phyloP scores from a whole-genome alignment of 441 rosid species.

The Eutrema salsugineum region DNA sequence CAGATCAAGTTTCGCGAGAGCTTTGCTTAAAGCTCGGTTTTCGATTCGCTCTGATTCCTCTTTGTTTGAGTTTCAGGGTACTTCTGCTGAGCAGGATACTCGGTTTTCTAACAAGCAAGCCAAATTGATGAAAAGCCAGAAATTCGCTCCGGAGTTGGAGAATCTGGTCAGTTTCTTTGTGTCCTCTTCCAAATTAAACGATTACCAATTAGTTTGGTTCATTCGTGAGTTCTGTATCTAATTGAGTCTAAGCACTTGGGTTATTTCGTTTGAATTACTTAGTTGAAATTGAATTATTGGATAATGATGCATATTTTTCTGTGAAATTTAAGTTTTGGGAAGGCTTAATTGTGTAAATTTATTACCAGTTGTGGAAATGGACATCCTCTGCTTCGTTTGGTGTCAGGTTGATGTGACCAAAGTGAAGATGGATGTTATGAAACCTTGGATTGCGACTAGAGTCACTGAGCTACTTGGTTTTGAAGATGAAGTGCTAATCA shows the following conservation, averaged over 20 bases:
- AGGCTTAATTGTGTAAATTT: background rate
- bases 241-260: background rate
- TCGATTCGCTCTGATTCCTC: background rate
- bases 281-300: background rate
- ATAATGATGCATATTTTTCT: background rate
- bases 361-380: background rate
- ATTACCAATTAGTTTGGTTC: background rate
- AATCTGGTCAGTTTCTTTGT: slow-evolving; percentile 56
- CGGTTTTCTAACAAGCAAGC: slow-evolving; percentile 99
- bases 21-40: background rate
- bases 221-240: background rate
- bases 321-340: background rate
- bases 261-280: background rate
- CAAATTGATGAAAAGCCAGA: slow-evolving; percentile 88
- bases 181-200: background rate
- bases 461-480: slow-evolving; percentile 97
- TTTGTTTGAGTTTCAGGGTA: slow-evolving; percentile 49
- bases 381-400: slow-evolving; percentile 3
- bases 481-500: slow-evolving; percentile 97
- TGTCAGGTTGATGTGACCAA: slow-evolving; percentile 77
- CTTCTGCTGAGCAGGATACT: slow-evolving; percentile 98
- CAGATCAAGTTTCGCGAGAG: slow-evolving; percentile 8
- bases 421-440: slow-evolving; percentile 94
- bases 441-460: slow-evolving; percentile 92
- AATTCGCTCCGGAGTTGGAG: slow-evolving; percentile 86